phyloP scores from a whole-genome alignment of 78 protist species.

The Acrasis kona region DNA sequence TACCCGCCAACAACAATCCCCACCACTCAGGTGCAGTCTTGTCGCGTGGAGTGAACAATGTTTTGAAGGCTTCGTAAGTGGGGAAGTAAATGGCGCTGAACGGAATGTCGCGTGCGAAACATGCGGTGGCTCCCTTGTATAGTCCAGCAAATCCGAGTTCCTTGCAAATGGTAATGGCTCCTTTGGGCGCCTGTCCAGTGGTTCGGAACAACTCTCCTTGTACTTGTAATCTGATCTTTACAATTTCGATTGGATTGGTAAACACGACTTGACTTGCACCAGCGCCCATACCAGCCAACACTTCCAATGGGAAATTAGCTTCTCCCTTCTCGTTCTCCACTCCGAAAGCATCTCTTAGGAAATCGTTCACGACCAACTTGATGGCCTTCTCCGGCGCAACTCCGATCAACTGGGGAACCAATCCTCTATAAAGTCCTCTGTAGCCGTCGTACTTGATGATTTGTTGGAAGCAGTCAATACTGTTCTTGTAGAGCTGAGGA shows the following conservation, averaged over 20 bases:
- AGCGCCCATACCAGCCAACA: conserved; percentile 63
- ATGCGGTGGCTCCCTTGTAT: conserved; percentile 68
- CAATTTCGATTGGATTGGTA: conserved; percentile 73
- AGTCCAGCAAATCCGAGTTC: conserved; percentile 59
- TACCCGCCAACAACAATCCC: conserved; percentile 47
- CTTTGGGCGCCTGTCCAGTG: conserved; percentile 4
- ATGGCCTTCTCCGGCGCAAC: conserved; percentile 81
- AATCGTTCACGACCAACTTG: conserved; percentile 61
- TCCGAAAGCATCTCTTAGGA: conserved; percentile 35
- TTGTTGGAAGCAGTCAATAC: conserved; percentile 58
- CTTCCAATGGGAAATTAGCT: conserved; percentile 56
- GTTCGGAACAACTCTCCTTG: neutral
- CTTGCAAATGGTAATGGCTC: conserved; percentile 21
- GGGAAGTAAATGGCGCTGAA: conserved; percentile 76
- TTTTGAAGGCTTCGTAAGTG: conserved; percentile 47
- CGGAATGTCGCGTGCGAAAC: conserved; percentile 62
- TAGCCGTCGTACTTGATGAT: conserved; percentile 36
- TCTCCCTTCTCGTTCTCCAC: conserved; percentile 50
- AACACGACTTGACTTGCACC: conserved; percentile 64
- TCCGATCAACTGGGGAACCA: conserved; percentile 70
- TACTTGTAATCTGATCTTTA: conserved; percentile 67
- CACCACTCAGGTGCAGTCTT: conserved; percentile 27
- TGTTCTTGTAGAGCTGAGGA: conserved; percentile 33
- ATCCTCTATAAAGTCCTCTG: conserved; percentile 52
- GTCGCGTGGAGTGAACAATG: conserved; percentile 29